phyloP scores from a whole-genome alignment of 108 stramenopile genomes.

The Cyclotella sp. region DNA sequence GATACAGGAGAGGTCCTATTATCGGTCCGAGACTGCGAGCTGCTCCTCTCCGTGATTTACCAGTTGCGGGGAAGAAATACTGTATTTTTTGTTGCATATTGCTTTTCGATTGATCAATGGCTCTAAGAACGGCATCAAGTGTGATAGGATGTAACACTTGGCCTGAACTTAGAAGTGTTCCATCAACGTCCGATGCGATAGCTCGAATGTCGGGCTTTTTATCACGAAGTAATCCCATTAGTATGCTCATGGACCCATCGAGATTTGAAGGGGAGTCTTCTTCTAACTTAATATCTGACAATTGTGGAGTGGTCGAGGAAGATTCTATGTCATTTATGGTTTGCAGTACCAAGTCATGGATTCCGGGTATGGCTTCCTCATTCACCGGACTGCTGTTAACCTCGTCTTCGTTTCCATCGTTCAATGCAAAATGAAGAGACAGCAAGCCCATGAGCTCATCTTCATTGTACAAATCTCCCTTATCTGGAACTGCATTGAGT shows the following conservation, averaged over 20 bases:
- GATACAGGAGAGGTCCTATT: slow-evolving; percentile 33
- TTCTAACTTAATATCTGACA: slow-evolving; percentile 4
- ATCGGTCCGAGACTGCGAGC: slow-evolving; percentile 60
- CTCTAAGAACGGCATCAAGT: slow-evolving; percentile 53
- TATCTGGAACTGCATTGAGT: slow-evolving; percentile 13
- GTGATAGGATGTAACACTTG: slow-evolving; percentile 79
- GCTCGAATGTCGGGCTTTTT: slow-evolving; percentile 53
- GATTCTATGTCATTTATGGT: slow-evolving; percentile 49
- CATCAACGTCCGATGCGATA: slow-evolving; percentile 91
- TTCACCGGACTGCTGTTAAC: not conserved
- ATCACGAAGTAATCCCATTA: slow-evolving; percentile 36
- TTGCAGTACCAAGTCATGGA: slow-evolving; percentile 75
- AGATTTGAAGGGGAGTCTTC: not conserved
- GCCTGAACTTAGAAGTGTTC: slow-evolving; percentile 73
- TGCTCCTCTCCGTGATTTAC: slow-evolving; percentile 83
- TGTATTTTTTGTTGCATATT: slow-evolving; percentile 31
- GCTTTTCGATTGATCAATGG: slow-evolving; percentile 48
- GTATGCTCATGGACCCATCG: slow-evolving; percentile 28
- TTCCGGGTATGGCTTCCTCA: slow-evolving; percentile 34
- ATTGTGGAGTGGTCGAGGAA: slow-evolving; percentile 1
- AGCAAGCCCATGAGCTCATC: slow-evolving; percentile 73
- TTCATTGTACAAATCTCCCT: slow-evolving; percentile 69
- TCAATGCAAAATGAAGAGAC: slow-evolving; percentile 59
- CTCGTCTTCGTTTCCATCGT: slow-evolving; percentile 27
- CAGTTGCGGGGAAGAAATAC: slow-evolving; percentile 88